Conservation (phyloP, 306 rosid species). For the Hylodesmum podocarpum region DNA sequence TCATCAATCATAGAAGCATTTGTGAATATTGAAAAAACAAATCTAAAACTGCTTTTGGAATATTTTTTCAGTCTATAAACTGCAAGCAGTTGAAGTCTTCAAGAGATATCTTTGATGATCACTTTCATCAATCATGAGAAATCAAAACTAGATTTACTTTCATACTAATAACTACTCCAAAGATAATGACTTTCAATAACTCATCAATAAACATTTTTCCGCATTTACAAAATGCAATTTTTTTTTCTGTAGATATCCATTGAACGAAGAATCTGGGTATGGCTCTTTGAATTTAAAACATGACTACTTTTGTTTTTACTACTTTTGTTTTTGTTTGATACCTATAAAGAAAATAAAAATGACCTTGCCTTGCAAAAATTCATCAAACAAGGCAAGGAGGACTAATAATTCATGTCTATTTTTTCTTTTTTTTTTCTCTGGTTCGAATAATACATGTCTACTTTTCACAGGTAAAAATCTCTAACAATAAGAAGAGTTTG, state of each 20-base stretch:
- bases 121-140: background rate
- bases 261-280: background rate
- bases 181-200: background rate
- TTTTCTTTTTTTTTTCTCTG: constrained; percentile 18
- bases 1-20: background rate
- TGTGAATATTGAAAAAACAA: background rate
- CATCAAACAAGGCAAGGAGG: constrained; percentile 20
- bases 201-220: background rate
- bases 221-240: background rate
- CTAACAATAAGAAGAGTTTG: background rate
- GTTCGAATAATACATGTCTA: constrained; percentile 18
- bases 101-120: background rate
- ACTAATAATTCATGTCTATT: constrained; percentile 16
- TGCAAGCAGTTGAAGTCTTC: background rate
- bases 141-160: background rate
- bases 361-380: constrained; percentile 35
- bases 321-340: too few species aligned
- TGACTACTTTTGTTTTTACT: too few species aligned
- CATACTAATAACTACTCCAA: background rate
- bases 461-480: background rate
- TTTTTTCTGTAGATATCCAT: constrained; percentile 10
- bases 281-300: background rate
- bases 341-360: background rate
- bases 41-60: background rate
- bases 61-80: background rate